Conservation (phyloP, 164 flowering plant species). For the Tetrastigma voinierianum region DNA sequence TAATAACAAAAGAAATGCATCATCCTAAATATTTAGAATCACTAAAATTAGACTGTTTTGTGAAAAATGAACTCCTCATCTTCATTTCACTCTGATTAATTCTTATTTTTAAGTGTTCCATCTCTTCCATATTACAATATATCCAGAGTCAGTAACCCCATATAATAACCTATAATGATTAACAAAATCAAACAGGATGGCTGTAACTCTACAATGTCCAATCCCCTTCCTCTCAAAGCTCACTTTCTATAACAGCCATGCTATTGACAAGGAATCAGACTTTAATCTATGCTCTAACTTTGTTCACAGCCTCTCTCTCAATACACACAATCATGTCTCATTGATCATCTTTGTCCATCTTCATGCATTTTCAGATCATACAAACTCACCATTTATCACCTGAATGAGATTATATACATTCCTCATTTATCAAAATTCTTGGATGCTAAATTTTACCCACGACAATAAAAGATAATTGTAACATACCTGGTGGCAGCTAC, state of each 20-base stretch:
- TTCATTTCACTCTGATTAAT: not conserved
- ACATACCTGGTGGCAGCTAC: slow-evolving; percentile 95
- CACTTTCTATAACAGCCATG: not conserved
- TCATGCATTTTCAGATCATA: not conserved
- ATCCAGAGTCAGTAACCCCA: not conserved
- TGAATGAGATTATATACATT: not conserved
- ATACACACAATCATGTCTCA: not conserved
- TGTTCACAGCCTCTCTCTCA: not conserved
- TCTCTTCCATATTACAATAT: not conserved
- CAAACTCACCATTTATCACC: not conserved
- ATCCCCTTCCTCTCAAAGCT: not conserved
- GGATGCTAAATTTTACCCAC: no score
- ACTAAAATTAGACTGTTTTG: not conserved
- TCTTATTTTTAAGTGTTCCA: not conserved
- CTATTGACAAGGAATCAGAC: no score
- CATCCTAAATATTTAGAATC: not conserved
- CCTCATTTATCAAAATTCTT: not conserved
- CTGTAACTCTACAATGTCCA: not conserved
- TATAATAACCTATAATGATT: not conserved
- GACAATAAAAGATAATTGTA: not conserved
- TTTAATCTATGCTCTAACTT: not conserved
- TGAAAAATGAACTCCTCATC: not conserved
- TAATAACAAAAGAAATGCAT: not conserved
- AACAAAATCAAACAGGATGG: not conserved
- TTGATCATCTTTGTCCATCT: not conserved